phyloP scores from a whole-genome alignment of 2,329 filamentous ascomycete species.

The Colletotrichum shisoi region DNA sequence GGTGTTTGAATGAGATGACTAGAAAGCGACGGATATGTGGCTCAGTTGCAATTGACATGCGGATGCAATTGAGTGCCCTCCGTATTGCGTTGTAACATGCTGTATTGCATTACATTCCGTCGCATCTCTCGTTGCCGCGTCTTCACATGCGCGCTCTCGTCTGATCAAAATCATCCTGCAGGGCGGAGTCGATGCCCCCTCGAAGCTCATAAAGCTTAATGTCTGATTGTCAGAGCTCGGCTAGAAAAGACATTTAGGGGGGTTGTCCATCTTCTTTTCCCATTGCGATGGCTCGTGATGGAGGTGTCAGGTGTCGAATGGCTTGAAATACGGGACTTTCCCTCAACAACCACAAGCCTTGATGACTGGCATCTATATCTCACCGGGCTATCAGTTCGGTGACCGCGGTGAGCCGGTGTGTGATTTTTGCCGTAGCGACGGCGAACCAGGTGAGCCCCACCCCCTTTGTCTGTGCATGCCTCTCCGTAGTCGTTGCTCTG shows the following conservation, averaged over 20 bases:
- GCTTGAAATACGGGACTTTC: neutral
- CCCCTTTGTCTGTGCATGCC: constrained; percentile 35
- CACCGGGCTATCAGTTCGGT: constrained; percentile 10
- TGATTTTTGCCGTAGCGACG: constrained; percentile 37
- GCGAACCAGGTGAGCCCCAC: constrained; percentile 4
- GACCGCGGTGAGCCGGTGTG: constrained; percentile 25
- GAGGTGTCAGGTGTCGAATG: neutral
- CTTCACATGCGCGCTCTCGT: neutral
- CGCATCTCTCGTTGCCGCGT: neutral
- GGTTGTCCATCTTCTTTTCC: no score
- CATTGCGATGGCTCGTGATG: neutral
- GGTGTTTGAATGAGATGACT: neutral
- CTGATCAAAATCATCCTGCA: neutral
- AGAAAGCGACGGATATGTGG: neutral
- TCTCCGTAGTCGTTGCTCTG: constrained; percentile 35
- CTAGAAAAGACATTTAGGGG: neutral
- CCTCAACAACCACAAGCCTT: neutral
- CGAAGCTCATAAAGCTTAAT: constrained; percentile 3
- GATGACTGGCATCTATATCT: neutral
- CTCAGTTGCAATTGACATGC: no score
- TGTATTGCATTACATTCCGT: neutral
- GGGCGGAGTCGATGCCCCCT: constrained; percentile 1
- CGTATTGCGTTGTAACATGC: no score
- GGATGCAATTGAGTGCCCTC: neutral
- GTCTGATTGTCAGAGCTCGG: neutral